Base-by-base conservation (phyloP, 495 filamentous ascomycete species). In the Staphylotrichum tortipilum region DNA sequence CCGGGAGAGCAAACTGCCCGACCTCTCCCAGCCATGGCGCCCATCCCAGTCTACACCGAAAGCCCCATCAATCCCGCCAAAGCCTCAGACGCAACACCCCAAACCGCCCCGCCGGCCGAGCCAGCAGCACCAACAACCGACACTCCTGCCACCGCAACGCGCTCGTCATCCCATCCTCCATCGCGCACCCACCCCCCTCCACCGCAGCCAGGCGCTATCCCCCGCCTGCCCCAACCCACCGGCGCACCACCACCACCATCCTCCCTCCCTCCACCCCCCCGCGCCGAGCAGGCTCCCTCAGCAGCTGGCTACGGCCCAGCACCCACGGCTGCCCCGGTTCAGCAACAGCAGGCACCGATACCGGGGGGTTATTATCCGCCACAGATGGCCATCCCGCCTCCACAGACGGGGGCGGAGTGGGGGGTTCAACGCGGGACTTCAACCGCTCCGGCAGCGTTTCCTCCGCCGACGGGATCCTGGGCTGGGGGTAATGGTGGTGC, bases 1-100 rank as follows among this genome's bases (percentile, higher is more conserved):
- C n/a, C n/a, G n/a, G n/a, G n/a, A n/a, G n/a, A n/a, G n/a, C n/a
- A 34, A 8, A 34, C 9, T 15, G 31, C 31, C 10, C 4, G 9
- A 34, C n/a, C 31, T 28, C 26, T 11, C 30, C 15, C 58, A 47
- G 69, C 22, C 29, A 82, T 82, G 74, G 66, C 78, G 9, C 77
- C 78, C 4, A 77, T 85, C 53, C 75, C 65, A 35, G 70, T 82
- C 23, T 78, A 82, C 69, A 76, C 70, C 18, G 68, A 81, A 33
- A 75, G 76, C 39, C 80, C 82, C 41, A 78, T 85, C 56, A 77
- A 69, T 42, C 58, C 74, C 9, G 70, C 69, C 31, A 80, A 78
- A 58, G 62, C 77, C 17, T 64, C 68, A 15, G 75, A 68, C 35
- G 54, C 71, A 29, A 73, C 75, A 42, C 72, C 71, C 41, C 64